Conservation (phyloP, 495 filamentous ascomycete genomes). For the Immersiella caudata region DNA sequence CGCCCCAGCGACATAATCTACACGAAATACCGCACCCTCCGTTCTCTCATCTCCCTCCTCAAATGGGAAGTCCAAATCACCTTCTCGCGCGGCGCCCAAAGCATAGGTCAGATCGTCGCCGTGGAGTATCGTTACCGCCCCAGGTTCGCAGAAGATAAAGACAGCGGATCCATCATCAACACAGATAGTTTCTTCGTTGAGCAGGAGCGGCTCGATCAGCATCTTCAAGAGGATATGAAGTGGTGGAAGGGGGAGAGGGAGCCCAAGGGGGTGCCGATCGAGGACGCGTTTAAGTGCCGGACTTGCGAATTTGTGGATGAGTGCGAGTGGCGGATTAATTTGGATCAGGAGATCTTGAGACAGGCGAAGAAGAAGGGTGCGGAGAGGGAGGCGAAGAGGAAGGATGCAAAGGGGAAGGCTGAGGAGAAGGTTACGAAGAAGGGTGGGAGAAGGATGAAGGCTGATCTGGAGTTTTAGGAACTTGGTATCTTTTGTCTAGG, state of each 20-base stretch:
- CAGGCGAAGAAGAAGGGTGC: slow-evolving; percentile 22
- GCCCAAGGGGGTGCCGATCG: slow-evolving; percentile 78
- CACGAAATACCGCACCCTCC: slow-evolving; percentile 44
- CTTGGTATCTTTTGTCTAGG: no score
- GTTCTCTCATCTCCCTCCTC: slow-evolving; percentile 43
- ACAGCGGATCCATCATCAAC: slow-evolving; percentile 56
- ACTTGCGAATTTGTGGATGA: slow-evolving; percentile 58
- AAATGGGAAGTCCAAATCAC: slow-evolving; percentile 54
- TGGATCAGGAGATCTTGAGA: slow-evolving; percentile 38
- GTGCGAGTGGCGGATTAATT: slow-evolving; percentile 55
- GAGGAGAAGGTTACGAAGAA: slow-evolving; percentile 2
- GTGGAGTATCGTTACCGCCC: slow-evolving; percentile 62
- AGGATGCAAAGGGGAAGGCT: slow-evolving; percentile 11
- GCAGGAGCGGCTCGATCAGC: slow-evolving; percentile 59
- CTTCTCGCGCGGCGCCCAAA: slow-evolving; percentile 55
- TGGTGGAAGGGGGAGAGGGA: slow-evolving; percentile 87
- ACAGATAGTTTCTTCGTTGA: slow-evolving; percentile 72
- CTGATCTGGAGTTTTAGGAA: no score
- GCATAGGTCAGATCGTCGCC: slow-evolving; percentile 59
- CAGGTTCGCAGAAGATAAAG: slow-evolving; percentile 35
- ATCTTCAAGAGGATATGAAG: slow-evolving; percentile 68
- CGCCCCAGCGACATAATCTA: not conserved
- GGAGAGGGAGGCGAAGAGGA: slow-evolving; percentile 10
- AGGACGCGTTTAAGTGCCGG: slow-evolving; percentile 89
- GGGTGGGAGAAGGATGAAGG: not conserved